Conservation (phyloP, 2,329 filamentous ascomycete genomes). For the Fusarium verticillioides region DNA sequence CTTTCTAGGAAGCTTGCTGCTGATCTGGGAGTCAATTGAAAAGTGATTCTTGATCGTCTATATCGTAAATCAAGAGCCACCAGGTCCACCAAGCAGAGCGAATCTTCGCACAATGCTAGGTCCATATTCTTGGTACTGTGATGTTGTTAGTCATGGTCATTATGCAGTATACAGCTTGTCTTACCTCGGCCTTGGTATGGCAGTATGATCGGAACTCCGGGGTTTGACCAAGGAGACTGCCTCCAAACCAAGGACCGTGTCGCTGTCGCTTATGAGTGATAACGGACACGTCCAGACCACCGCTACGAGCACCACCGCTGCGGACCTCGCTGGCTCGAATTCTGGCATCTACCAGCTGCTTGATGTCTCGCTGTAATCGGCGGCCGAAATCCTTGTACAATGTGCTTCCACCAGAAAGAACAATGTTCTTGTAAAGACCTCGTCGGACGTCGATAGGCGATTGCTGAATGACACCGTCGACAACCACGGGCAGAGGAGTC, state of each 20-base stretch:
- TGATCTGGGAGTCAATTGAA: conserved; percentile 14
- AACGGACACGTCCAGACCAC: conserved; percentile 95
- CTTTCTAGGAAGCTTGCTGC: conserved; percentile 6
- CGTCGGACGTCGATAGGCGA: conserved; percentile 97
- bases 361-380: conserved; percentile 95
- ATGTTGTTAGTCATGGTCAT: conserved; percentile 14
- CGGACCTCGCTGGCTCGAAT: conserved; percentile 92
- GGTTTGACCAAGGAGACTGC: conserved; percentile 94
- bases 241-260: conserved; percentile 98
- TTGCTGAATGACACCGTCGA: conserved; percentile 96
- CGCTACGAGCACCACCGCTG: conserved; percentile 91
- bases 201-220: conserved; percentile 99
- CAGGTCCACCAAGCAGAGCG: conserved; percentile 90
- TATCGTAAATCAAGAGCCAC: conserved; percentile 69
- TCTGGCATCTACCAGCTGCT: conserved; percentile 91
- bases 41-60: conserved; percentile 32
- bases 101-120: conserved; percentile 96
- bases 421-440: conserved; percentile 99
- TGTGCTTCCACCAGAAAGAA: conserved; percentile 95
- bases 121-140: conserved; percentile 91
- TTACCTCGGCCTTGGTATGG: conserved; percentile 85
- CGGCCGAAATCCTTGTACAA: conserved; percentile 99
- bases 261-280: conserved; percentile 97
- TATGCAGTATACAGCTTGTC: conserved; percentile 29
- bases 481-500: conserved; percentile 91